These are phyloP conservation scores for Kuraishia cidri DNA, from an alignment of 805 yeast genomes.

Conservation along the genomic window DNA sequence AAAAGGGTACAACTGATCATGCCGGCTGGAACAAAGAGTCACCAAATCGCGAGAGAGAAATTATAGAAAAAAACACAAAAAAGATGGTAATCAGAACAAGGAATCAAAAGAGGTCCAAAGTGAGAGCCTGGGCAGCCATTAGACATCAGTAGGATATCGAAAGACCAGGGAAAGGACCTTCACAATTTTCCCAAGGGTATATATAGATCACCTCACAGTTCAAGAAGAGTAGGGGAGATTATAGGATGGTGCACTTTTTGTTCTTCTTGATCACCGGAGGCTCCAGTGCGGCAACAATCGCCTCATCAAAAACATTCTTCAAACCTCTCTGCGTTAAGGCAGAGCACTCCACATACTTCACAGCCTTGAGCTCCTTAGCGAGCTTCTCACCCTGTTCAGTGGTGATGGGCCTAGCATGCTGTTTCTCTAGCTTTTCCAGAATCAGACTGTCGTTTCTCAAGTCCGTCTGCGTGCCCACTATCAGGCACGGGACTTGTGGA, in stretches of 20 bases:
- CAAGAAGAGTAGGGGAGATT: no score
- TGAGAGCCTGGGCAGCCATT: no score
- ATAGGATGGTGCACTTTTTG: constrained; percentile 83
- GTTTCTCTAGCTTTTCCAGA: constrained; percentile 82
- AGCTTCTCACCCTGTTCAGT: constrained; percentile 85
- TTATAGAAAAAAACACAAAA: no score
- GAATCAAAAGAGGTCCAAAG: no score
- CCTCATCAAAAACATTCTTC: constrained; percentile 97
- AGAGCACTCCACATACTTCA: constrained; percentile 95
- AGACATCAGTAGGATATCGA: no score
- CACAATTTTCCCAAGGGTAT: no score
- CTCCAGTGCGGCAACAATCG: constrained; percentile 95
- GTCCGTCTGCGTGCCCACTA: constrained; percentile 96
- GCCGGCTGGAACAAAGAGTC: no score
- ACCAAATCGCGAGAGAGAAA: no score
- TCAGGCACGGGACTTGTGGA: constrained; percentile 95
- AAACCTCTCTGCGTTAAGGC: constrained; percentile 96
- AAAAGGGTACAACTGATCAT: no score
- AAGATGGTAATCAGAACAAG: no score
- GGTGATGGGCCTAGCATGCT: constrained; percentile 78
- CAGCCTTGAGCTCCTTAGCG: constrained; percentile 91
- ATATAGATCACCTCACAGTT: no score
- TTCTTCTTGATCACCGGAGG: constrained; percentile 83
- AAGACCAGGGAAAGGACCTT: no score
- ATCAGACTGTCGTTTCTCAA: constrained; percentile 89